A percentile compares a stretch with the other conserved stretches of the same genome.
These are phyloP conservation scores for Leptomonas seymouri DNA, from an alignment of 208 protist genomes.

Conservation along the genomic window DNA sequence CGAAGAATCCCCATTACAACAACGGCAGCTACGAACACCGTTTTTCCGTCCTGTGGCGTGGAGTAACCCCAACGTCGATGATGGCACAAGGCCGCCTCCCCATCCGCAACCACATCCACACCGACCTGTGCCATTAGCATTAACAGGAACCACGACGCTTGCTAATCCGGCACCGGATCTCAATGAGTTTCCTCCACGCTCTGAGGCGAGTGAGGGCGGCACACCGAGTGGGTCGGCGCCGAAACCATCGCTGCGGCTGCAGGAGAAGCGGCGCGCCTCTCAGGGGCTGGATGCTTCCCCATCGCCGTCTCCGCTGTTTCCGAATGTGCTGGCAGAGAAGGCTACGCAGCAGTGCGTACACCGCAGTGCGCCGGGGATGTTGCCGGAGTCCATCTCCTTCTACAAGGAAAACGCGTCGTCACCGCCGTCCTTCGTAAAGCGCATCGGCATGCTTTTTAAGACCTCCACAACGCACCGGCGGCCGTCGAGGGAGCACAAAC, in stretches of 20 bases:
- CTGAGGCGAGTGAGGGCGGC: not conserved
- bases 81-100: not conserved
- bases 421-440: conserved; percentile 1
- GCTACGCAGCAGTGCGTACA: not conserved
- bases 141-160: not conserved
- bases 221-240: not conserved
- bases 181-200: not conserved
- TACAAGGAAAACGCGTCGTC: not conserved
- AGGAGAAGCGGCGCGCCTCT: not conserved
- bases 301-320: not conserved
- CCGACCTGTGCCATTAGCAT: not conserved
- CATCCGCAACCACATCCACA: not conserved
- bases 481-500: conserved; percentile 2
- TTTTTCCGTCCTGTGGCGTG: not conserved
- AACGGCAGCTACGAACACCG: not conserved
- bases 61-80: not conserved
- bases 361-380: not conserved
- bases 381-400: not conserved
- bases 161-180: not conserved
- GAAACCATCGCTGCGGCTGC: not conserved
- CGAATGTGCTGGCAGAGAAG: conserved; percentile 1
- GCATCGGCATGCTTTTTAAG: conserved; percentile 1
- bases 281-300: not conserved
- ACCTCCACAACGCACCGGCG: conserved; percentile 6
- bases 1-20: not conserved